Base-by-base conservation (phyloP, 1,139 yeast species). In the Protomyces lactucae-debilis region DNA sequence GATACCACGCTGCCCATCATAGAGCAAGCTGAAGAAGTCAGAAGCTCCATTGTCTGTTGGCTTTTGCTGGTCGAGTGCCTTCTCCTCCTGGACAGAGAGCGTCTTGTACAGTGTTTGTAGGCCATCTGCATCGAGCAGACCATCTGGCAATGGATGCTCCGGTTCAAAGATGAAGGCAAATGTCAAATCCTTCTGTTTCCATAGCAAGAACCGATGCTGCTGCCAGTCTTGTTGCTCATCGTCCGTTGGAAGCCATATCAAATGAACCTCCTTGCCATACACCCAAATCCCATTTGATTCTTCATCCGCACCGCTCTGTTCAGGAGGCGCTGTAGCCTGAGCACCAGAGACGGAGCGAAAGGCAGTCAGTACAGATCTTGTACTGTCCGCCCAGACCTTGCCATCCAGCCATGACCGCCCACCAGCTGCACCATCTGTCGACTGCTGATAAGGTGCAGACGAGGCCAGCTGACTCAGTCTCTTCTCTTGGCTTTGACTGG, bases 1-100 rank as follows among this genome's bases (percentile, higher is more conserved):
- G 3, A 52, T n/a, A 37, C 63, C 63, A 4, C 52, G 43, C n/a
- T 9, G 12, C 21, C 52, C 45, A 32, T 52, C 35, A 36, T 59
- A 55, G 21, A 40, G 25, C 32, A 59, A 14, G 32, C 57, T 59
- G 57, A 59, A 59, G 57, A 59, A 59, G 43, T 32, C 32, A 1
- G 63, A 45, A 4, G 9, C 14, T 12, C 9, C 10, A 4, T 12
- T 9, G 25, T 16, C 28, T 16, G 3, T 23, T 16, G 32, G 23
- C 52, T 6, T 40, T 36, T 10, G 40, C 60, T 5, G 52, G 9
- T 12, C 43, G 9, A 12, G 14, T 3, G 43, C 43, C 16, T 14
- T 1, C 14, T 12, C 14, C 1, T 37, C 43, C 16, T 37, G 40
- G 14, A 36, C 43, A 9, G 14, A n/a, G 1, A 37, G 9, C 16